Evolutionary conservation across 2,329 filamentous ascomycete genomes (phyloP), one percentile per base, ranked within the genome.

Genomic region (Aureobasidium melanogenum): DNA sequence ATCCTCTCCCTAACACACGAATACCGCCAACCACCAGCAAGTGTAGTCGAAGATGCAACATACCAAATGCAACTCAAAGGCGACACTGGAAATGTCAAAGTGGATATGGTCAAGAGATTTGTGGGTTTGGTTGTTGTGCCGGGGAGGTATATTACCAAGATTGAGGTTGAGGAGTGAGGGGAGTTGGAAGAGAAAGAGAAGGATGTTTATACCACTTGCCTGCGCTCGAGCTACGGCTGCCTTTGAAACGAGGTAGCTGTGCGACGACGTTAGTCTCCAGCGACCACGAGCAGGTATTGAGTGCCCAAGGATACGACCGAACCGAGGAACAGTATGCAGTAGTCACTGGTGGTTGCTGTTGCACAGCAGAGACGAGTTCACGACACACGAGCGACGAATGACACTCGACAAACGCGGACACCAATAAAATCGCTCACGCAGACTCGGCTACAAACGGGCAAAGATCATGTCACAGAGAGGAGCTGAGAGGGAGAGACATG

Each of bases 51-150:
- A 64, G 70, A 71, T 60, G 72, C 74, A 2, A 67, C 69, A 5
- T 46, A 7, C 14, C 41, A 52, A 9, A 24, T 43, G 28, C 38
- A 62, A 12, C 43, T 41, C 5, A 68, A 63, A 64, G 66, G 69
- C 65, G 30, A 65, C 69, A 62, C 71, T 1, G 71, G 67, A 36
- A 76, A 75, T 60, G 70, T 88, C 61, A 83, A 81, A 64, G 75
- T 89, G 59, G 83, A 91, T 67, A 89, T 96, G 86, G 88, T 84
- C 28, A 91, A 88, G 66, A 85, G 94, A 59, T 96, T 91, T 70
- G 83, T 99, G 24, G 94, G 94, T 0, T 76, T 97, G 28, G 86
- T 99, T 2, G 92, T 97, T 26, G 84, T 99, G 4, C 94, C 94
- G 0, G 92, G 93, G 0, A 79, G 88, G 66, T 85, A 96, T 71